Base-by-base conservation (phyloP, 2,329 filamentous ascomycete species). In the Pseudocercospora cruenta region DNA sequence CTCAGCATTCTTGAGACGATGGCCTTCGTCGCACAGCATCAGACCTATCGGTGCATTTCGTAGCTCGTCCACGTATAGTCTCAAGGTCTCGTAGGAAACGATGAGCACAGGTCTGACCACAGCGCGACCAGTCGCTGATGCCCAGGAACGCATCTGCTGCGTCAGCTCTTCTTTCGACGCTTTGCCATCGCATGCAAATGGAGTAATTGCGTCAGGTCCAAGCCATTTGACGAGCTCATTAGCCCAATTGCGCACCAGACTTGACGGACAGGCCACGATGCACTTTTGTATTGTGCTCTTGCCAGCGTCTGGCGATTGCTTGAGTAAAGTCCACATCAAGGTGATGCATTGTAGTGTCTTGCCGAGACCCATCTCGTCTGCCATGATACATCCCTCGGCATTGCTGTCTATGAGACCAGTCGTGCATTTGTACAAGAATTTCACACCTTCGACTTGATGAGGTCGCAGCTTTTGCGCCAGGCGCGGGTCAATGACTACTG, bases 351-450 rank as follows among this genome's bases (percentile, higher is more conserved):
- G 95, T 51, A 99, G 81, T 73, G 95, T 99, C 82, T 99, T 99
- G 64, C 95, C 95, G 31, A 99, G 82, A 72, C 95, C 95, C 95
- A 99, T 99, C 78, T 97, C 95, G 78, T 99, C 95, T 61, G 95
- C 95, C 95, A 99, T 99, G 77, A 99, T 99, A 80, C 95, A 99
- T 1, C 95, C 95, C 78, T 97, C 92, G 58, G 95, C 95, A 73
- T 94, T 94, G 43, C 91, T 86, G 73, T 98, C 95, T 63, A 98
- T 91, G 85, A 98, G 86, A n/a, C 95, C 95, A 1, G 94, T 98
- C 5, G 95, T 93, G 75, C 93, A 96, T 71, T 88, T 87, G 80
- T 98, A 99, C 84, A 99, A 89, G 79, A 99, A 99, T 82, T 95
- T 97, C 69, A 99, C 95, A 75, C 95, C 95, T 78, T 98, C 95